Evolutionary conservation across 1,284 basidiomycete genomes (phyloP).

Genomic region (Trichosporon sp.): DNA sequence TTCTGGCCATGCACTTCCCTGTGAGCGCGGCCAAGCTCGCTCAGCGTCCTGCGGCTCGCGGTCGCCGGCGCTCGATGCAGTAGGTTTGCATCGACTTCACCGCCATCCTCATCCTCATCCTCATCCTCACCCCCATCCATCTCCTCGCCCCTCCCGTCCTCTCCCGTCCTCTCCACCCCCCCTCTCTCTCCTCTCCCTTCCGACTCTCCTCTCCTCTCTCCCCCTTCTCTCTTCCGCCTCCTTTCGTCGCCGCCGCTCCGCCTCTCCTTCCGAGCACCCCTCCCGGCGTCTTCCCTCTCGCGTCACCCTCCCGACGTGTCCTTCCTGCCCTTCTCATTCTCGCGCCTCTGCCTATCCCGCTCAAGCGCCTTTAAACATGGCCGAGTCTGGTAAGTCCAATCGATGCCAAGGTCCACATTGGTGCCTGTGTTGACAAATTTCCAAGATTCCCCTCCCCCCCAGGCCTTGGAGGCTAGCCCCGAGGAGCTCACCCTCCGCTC

Average conservation of each 20-base stretch:
- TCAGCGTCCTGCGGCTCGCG: slow-evolving; percentile 2
- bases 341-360: slow-evolving; percentile 33
- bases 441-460: slow-evolving; percentile 41
- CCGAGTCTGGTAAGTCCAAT: slow-evolving; percentile 27
- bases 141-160: slow-evolving; percentile 23
- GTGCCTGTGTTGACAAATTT: slow-evolving; percentile 2
- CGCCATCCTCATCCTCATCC: slow-evolving; percentile 24
- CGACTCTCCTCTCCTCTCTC: slow-evolving; percentile 28
- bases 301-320: slow-evolving; percentile 23
- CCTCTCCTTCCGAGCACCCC: slow-evolving; percentile 29
- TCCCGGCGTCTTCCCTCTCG: slow-evolving; percentile 11
- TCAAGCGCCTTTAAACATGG: slow-evolving; percentile 21
- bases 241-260: slow-evolving; percentile 27
- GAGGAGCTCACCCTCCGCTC: slow-evolving; percentile 80
- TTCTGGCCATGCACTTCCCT: not conserved
- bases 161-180: slow-evolving; percentile 26
- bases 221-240: slow-evolving; percentile 21
- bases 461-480: slow-evolving; percentile 36
- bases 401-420: not conserved
- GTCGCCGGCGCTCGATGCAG: slow-evolving; percentile 1
- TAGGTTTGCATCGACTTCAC: slow-evolving; percentile 20
- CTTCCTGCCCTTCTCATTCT: slow-evolving; percentile 24
- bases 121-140: slow-evolving; percentile 26
- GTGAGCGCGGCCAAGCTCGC: not conserved
- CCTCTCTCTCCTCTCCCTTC: slow-evolving; percentile 32